Evolutionary conservation across 1,284 basidiomycete genomes (phyloP).

Genomic region (Porodaedalea pini): DNA sequence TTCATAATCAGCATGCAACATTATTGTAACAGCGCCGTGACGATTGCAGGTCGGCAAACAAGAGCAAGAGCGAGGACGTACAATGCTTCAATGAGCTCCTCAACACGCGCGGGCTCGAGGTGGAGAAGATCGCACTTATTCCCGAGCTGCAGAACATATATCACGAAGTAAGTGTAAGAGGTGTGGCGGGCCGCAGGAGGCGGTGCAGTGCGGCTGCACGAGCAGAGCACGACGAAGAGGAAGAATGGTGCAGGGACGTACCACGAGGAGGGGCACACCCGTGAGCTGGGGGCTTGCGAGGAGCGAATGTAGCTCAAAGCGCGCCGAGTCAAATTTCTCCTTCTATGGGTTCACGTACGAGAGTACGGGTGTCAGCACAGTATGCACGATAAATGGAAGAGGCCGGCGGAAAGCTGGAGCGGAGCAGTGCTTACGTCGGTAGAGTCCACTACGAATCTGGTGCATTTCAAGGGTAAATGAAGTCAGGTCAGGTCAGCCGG

Average conservation of each 20-base stretch:
- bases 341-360: conserved; percentile 39
- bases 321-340: conserved; percentile 81
- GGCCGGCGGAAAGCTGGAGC: conserved; percentile 1
- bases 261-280: conserved; percentile 86
- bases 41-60: background rate
- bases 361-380: background rate
- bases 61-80: conserved; percentile 34
- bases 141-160: conserved; percentile 56
- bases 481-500: conserved; percentile 12
- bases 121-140: conserved; percentile 94
- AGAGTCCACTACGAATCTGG: conserved; percentile 89
- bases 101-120: conserved; percentile 73
- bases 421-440: conserved; percentile 59
- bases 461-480: conserved; percentile 18
- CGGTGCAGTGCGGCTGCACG: background rate
- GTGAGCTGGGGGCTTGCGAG: conserved; percentile 69
- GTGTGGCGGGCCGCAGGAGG: background rate
- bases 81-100: conserved; percentile 85
- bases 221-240: background rate
- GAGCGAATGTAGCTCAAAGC: conserved; percentile 88
- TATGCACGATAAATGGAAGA: background rate
- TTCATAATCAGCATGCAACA: background rate
- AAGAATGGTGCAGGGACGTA: conserved; percentile 28
- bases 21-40: conserved; percentile 1
- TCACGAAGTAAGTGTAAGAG: conserved; percentile 1